Evolutionary conservation across 768 basidiomycete species (phyloP), one percentile per base, ranked within the genome.

Genomic region (Russula emetica): DNA sequence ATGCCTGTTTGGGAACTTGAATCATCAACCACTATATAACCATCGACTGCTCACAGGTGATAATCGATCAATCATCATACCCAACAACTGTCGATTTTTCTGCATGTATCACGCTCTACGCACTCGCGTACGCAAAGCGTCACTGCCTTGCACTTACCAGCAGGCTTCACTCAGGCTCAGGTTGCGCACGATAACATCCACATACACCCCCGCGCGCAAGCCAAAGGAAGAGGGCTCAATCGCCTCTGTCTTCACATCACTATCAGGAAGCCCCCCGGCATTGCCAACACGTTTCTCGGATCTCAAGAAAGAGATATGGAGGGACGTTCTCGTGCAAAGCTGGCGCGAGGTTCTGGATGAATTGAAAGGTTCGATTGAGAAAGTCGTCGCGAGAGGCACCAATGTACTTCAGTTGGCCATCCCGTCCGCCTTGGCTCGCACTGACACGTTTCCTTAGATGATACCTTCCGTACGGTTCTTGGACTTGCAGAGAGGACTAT

Each of bases 251-350:
- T 83, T 83, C 64, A 74, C 78, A 0, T 79, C 79, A 3, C 74
- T 82, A 9, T 75, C 75, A 2, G 76, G 76, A 30, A 73, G 75
- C 45, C 67, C 74, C 1, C 72, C 72, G 1, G 72, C 72, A 5
- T 78, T 89, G 5, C 86, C 86, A 0, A 69, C 75, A 9, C 79
- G 87, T 0, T 90, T 89, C 64, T 68, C 78, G 0, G 78, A 80
- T 7, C 72, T 92, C 28, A 92, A 92, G 76, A 79, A 78, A 63
- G 71, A 73, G 30, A 63, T 90, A 0, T 82, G 80, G 73, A 73
- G 66, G 10, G 81, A 84, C 11, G 67, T 63, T 2, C 71, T 88
- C 11, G 65, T 74, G 8, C 72, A 80, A 64, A 78, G 79, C 51
- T 89, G 87, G 86, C 76, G 74, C 49, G 76, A 82, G 38, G 79